Conservation (phyloP, 2,329 filamentous ascomycete species). For the Penicillium sp. region DNA sequence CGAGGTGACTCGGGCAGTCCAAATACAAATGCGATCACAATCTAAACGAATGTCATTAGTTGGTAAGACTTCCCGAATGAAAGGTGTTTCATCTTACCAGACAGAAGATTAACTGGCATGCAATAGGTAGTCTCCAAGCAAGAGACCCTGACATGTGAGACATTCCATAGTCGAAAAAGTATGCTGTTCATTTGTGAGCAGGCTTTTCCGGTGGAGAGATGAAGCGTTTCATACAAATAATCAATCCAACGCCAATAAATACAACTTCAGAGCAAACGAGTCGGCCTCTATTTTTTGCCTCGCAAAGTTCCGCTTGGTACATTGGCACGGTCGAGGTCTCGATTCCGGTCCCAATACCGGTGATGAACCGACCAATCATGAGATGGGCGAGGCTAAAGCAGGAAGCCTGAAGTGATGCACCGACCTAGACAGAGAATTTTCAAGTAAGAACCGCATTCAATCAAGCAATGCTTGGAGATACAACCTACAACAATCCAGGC, state of each 20-base stretch:
- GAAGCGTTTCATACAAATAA: too few relatives aligned
- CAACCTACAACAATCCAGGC: constrained; percentile 32
- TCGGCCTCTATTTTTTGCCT: constrained; percentile 45
- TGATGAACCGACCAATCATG: constrained; percentile 50
- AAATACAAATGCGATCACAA: too few relatives aligned
- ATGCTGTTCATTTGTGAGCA: too few relatives aligned
- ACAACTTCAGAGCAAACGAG: constrained; percentile 46
- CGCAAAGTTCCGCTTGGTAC: constrained; percentile 50
- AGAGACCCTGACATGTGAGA: constrained; percentile 42
- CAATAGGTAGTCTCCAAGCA: constrained; percentile 51
- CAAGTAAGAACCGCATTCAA: too few relatives aligned
- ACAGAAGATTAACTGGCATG: constrained; percentile 49
- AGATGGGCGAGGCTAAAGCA: constrained; percentile 36
- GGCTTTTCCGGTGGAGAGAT: too few relatives aligned
- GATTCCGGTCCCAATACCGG: constrained; percentile 54
- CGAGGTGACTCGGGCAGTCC: constrained; percentile 43
- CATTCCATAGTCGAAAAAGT: constrained; percentile 39
- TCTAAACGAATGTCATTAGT: too few relatives aligned
- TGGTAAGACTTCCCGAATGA: too few relatives aligned
- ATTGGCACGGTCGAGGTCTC: constrained; percentile 39
- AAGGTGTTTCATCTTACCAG: too few relatives aligned
- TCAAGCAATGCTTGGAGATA: background rate
- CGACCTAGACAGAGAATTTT: constrained; percentile 31
- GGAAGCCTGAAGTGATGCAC: constrained; percentile 39
- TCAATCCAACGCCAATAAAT: constrained; percentile 42